Base-by-base conservation (phyloP, 176 grass and related monocot species). In the Hsuehochloa calcarea region DNA sequence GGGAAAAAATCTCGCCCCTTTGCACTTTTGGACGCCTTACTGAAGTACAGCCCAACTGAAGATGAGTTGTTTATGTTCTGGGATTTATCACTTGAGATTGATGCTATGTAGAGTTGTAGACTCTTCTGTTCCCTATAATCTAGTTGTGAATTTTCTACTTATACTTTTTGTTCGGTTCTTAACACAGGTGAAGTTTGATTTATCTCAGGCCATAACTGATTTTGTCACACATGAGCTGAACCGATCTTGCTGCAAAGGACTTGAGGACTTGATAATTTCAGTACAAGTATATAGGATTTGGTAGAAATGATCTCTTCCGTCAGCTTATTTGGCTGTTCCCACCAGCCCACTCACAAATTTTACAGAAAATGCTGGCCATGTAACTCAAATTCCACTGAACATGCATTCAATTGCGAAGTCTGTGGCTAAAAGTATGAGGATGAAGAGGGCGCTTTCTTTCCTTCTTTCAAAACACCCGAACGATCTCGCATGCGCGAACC, bases 221-320 rank as follows among this genome's bases (percentile, higher is more conserved):
- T 55, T 82, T 26, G 35, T 12, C 50, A 8, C 61, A 12, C 25
- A 5, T 72, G 80, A 68, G 10, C 46, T 78, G 49, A 90, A 74
- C 69, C 7, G 5, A 31, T 29, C 34, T 87, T 60, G 52, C 16
- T 50, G 27, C 4, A 0, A 26, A 79, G 16, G 19, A 5, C 37
- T 64, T 71, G 8, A 41, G 9, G 41, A 43, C 41, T 44, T 44
- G 35, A 29, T 3, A 72, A 46, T 45, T 85, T 59, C 66, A 70
- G 72, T 13, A 52, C n/a, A 62, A 89, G 77, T 72, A 37, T 83
- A 83, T 55, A 65, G 39, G 59, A 41, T 66, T 49, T 31, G 17
- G 8, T 44, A 52, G 60, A 82, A 78, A 87, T 90, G 89, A 80
- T 87, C 47, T 87, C 75, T 26, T 87, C 50, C 37, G 52, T 79